Conservation (phyloP, 148 eudicot species). For the Rhododendron ferrugineum region DNA sequence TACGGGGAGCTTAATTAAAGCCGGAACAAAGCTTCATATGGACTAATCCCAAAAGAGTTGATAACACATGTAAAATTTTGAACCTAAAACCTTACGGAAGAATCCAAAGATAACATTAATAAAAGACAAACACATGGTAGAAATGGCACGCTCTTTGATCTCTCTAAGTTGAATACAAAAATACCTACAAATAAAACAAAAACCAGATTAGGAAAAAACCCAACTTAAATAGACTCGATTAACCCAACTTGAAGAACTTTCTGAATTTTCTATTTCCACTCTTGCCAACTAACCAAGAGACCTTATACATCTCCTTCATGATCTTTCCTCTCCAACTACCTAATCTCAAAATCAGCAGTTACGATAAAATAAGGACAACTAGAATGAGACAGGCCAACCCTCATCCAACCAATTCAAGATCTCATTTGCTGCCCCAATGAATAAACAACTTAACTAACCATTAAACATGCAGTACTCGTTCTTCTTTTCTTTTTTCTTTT, state of each 20-base stretch:
- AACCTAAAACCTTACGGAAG: no score
- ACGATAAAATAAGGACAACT: not conserved
- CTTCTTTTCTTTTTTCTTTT: not conserved
- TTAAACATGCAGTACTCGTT: not conserved
- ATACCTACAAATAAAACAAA: not conserved
- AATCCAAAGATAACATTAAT: not conserved
- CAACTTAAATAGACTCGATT: not conserved
- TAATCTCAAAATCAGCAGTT: not conserved
- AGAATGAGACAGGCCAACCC: conserved; percentile 6
- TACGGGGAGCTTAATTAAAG: not conserved
- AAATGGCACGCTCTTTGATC: not conserved
- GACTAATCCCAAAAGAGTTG: not conserved
- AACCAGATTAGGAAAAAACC: not conserved
- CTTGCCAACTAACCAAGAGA: not conserved
- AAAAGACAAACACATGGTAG: not conserved
- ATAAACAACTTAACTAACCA: not conserved
- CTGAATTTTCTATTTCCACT: not conserved
- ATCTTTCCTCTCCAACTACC: not conserved
- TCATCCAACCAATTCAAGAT: not conserved
- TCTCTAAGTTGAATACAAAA: not conserved
- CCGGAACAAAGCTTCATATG: no score
- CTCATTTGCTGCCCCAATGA: not conserved
- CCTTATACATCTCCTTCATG: not conserved
- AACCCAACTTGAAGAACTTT: not conserved
- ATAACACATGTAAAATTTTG: no score